Conservation (phyloP, 345 rosid genomes). For the Eucalyptus regnans region DNA sequence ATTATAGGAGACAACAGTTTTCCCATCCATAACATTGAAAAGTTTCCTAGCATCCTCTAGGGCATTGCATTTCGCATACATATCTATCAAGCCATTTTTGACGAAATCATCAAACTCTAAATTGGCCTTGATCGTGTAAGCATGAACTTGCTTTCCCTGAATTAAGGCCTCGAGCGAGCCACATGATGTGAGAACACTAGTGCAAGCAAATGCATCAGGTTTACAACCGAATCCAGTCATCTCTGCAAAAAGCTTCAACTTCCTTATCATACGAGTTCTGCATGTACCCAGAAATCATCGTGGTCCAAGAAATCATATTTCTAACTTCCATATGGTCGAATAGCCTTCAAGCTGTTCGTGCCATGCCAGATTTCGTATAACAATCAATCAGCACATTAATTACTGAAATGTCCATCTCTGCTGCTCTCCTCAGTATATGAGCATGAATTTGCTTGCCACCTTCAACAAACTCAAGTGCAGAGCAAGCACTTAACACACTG, state of each 20-base stretch:
- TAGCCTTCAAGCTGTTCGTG: conserved; percentile 24
- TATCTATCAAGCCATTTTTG: conserved; percentile 52
- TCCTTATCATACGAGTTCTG: conserved; percentile 46
- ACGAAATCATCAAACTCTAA: conserved; percentile 4
- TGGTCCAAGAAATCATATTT: conserved; percentile 17
- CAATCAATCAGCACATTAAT: conserved; percentile 53
- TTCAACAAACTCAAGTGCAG: conserved; percentile 25
- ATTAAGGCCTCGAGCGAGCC: no score
- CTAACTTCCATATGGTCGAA: conserved; percentile 35
- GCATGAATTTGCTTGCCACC: conserved; percentile 74
- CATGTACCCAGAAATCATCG: conserved; percentile 1
- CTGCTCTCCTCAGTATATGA: conserved; percentile 39
- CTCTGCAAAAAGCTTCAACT: conserved; percentile 33
- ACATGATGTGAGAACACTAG: conserved; percentile 28
- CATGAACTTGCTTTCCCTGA: no score
- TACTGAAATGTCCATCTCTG: conserved; percentile 47
- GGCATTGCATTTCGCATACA: conserved; percentile 59
- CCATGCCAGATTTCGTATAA: conserved; percentile 50
- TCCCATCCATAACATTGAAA: conserved; percentile 29
- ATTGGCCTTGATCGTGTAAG: no score
- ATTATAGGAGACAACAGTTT: conserved; percentile 49
- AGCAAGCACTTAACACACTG: conserved; percentile 22
- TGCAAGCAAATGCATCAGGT: conserved; percentile 12
- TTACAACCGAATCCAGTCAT: conserved; percentile 28
- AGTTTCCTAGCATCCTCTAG: conserved; percentile 42